Percentiles rank a stretch among this genome's conserved stretches.
Conservation (phyloP, 2,329 filamentous ascomycete genomes). For the Aspergillus sp. region DNA sequence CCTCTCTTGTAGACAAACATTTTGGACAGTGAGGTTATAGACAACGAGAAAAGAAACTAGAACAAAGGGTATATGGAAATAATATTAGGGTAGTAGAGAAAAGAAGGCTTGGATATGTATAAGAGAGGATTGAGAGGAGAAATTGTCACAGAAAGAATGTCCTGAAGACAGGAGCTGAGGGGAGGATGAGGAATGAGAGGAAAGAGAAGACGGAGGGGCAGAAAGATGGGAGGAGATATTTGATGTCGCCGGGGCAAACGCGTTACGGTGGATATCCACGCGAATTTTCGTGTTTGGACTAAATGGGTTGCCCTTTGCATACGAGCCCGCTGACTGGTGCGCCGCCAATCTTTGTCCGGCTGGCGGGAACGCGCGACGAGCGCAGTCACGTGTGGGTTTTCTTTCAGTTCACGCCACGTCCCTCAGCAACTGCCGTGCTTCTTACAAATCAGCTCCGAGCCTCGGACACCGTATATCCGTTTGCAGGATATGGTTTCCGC, state of each 20-base stretch:
- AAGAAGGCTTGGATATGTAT: conserved; percentile 6
- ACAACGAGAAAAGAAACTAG: conserved; percentile 17
- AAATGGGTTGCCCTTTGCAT: conserved; percentile 29
- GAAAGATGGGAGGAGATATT: conserved; percentile 30
- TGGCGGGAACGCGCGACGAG: conserved; percentile 20
- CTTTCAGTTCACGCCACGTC: conserved; percentile 9
- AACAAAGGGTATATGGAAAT: conserved; percentile 28
- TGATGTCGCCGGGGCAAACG: conserved; percentile 36
- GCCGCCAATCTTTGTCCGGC: conserved; percentile 6
- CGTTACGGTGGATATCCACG: conserved; percentile 32
- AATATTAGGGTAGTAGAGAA: conserved; percentile 16
- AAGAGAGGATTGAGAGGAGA: conserved; percentile 5
- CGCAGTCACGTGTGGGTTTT: conserved; percentile 24
- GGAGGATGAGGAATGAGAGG: conserved; percentile 24
- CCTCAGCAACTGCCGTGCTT: not conserved
- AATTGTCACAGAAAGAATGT: conserved; percentile 7
- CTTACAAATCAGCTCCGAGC: conserved; percentile 7
- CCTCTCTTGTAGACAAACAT: conserved; percentile 68
- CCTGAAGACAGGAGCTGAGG: conserved; percentile 18
- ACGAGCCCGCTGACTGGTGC: not conserved
- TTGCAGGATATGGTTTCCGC: not conserved
- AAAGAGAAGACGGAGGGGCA: conserved; percentile 33
- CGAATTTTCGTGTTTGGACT: conserved; percentile 38
- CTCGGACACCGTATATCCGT: not conserved
- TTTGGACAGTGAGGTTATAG: conserved; percentile 28